A percentile compares a stretch with the other conserved stretches of the same genome.
Conservation (phyloP, 352 stramenopile species). For the Phytophthora constricta region DNA sequence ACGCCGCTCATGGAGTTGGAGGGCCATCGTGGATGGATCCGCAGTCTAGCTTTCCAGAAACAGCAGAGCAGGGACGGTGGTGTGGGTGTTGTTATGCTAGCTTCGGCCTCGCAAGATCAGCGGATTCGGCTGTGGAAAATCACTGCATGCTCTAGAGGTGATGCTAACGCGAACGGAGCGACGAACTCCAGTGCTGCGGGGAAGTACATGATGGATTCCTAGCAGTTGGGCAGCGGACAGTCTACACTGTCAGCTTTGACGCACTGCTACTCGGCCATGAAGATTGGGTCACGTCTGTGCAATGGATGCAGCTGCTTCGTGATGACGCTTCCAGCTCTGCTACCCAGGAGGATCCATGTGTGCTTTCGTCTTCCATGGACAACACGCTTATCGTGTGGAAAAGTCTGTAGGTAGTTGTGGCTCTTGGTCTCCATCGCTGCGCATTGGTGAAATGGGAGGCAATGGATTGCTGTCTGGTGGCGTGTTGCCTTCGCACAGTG, state of each 20-base stretch:
- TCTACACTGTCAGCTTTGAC: constrained; percentile 69
- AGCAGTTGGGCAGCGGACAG: constrained; percentile 20
- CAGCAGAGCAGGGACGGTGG: neutral
- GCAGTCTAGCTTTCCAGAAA: constrained; percentile 59
- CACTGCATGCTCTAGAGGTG: constrained; percentile 9
- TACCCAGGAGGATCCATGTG: neutral
- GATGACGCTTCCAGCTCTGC: neutral
- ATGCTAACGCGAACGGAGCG: neutral
- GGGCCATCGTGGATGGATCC: constrained; percentile 76
- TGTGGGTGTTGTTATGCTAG: constrained; percentile 39
- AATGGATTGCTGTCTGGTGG: constrained; percentile 58
- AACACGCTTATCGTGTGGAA: constrained; percentile 78
- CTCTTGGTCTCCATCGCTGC: constrained; percentile 55
- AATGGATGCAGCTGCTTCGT: constrained; percentile 46
- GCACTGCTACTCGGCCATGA: constrained; percentile 75
- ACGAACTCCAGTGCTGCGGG: neutral
- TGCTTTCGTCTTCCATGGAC: constrained; percentile 82
- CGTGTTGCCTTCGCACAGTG: constrained; percentile 35
- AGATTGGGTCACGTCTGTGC: constrained; percentile 82
- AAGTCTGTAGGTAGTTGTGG: constrained; percentile 25
- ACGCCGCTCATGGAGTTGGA: constrained; percentile 50
- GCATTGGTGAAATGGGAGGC: constrained; percentile 64
- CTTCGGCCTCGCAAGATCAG: constrained; percentile 76
- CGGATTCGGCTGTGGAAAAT: constrained; percentile 77
- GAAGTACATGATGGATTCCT: constrained; percentile 45